Base-by-base conservation (phyloP, 345 rosid species). In the Salix suchowensis region DNA sequence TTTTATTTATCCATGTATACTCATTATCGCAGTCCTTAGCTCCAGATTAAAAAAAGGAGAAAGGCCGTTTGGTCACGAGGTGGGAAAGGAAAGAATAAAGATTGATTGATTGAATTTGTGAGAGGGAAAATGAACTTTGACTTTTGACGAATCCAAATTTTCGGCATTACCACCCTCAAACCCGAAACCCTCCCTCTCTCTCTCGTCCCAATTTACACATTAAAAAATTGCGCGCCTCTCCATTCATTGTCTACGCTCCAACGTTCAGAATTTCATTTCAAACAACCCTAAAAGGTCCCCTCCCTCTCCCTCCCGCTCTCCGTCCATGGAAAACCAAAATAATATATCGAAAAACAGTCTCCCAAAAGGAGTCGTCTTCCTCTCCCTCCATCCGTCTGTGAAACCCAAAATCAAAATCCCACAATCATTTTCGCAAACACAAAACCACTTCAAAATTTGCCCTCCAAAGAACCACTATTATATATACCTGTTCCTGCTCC, bases 401-500 rank as follows among this genome's bases (percentile, higher is more conserved):
- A 50, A 46, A 75, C 10, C 37, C 55, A 68, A 72, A 68, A 37
- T 37, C 24, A 42, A 72, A 74, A 46, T 1, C 14, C 50, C 14
- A 26, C n/a, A 32, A 44, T 68, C 40, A 24, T 9, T 67, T 67
- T 44, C 68, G 58, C 79, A 34, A 34, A 34, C 37, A 34, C 37
- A 34, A 34, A 34, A 5, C 37, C 37, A 82, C 84, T 76, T 83
- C 79, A 80, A 80, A 80, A 74, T 36, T 71, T 64, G 61, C 79
- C 84, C 84, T 76, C 84, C 79, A 80, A 80, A 80, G 71, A 28
- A 5, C 82, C 70, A 40, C 80, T 85, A 68, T 67, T 84, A 80
- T 74, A 68, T 79, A 83, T 52, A n/a, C 50, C 28, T 52, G 2
- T 1, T 69, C 65, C 3, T n/a, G 5, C 40, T 24, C 34, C 61